Conservation (phyloP, 2,329 filamentous ascomycete genomes). For the Akanthomyces dipterigenus region DNA sequence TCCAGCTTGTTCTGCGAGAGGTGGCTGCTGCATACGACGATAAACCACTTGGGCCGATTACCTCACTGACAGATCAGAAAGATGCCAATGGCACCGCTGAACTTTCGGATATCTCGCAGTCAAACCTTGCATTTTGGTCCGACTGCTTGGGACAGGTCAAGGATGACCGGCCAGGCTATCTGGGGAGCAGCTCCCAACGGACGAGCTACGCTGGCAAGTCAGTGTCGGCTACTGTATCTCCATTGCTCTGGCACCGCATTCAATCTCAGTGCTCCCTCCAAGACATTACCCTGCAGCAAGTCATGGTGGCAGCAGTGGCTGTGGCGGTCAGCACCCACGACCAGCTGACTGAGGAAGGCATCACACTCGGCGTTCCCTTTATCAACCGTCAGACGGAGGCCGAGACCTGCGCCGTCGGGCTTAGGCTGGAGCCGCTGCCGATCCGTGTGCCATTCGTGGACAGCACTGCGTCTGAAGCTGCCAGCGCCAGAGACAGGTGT, state of each 20-base stretch:
- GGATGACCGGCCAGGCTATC: neutral
- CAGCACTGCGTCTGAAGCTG: neutral
- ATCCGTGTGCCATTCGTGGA: neutral
- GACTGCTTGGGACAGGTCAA: neutral
- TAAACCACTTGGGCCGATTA: neutral
- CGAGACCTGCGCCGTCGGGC: neutral
- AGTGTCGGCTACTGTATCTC: neutral
- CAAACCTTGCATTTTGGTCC: neutral
- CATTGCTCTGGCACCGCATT: neutral
- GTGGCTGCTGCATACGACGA: slow-evolving; percentile 17
- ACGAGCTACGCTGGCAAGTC: neutral
- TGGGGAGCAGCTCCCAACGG: neutral
- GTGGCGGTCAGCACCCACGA: neutral
- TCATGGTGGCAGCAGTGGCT: neutral
- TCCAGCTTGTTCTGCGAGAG: slow-evolving; percentile 22
- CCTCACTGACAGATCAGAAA: neutral
- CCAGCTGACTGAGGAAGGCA: neutral
- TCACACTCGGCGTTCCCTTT: neutral
- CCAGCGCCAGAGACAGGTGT: neutral
- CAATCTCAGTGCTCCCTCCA: neutral
- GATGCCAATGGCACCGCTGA: neutral
- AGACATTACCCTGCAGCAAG: neutral
- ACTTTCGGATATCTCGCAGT: neutral
- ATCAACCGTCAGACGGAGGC: neutral
- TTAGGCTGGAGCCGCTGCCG: neutral